Evolutionary conservation across 2,329 filamentous ascomycete genomes (phyloP).

Genomic region (Diaporthe caulivora): DNA sequence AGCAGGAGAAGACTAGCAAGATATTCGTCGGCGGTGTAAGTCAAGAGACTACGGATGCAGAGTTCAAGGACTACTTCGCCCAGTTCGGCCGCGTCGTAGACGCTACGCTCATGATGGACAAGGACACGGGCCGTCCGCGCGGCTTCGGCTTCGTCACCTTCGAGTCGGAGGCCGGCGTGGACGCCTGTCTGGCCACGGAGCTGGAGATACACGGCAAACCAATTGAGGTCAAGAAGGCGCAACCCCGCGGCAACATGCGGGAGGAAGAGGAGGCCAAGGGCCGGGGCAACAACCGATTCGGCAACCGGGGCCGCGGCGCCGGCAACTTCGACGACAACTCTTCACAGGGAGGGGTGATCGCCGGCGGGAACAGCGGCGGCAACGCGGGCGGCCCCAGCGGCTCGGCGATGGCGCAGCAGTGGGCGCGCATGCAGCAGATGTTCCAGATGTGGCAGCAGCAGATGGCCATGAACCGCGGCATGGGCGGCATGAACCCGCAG

Average conservation of each 20-base stretch:
- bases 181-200: slow-evolving; percentile 85
- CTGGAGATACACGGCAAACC: slow-evolving; percentile 95
- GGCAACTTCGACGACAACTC: slow-evolving; percentile 50
- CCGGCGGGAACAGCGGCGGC: slow-evolving; percentile 44
- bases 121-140: slow-evolving; percentile 95
- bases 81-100: slow-evolving; percentile 97
- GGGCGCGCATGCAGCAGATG: slow-evolving; percentile 98
- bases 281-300: slow-evolving; percentile 69
- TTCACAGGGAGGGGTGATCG: slow-evolving; percentile 37
- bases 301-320: slow-evolving; percentile 62
- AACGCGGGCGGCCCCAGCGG: slow-evolving; percentile 78
- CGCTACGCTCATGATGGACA: slow-evolving; percentile 99
- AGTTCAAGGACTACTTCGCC: slow-evolving; percentile 97
- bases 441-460: slow-evolving; percentile 93
- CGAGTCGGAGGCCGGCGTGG: slow-evolving; percentile 94
- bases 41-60: slow-evolving; percentile 95
- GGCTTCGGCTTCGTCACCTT: slow-evolving; percentile 99
- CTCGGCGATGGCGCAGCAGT: slow-evolving; percentile 98
- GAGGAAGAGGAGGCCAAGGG: slow-evolving; percentile 85
- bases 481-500: slow-evolving; percentile 57
- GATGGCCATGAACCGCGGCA: slow-evolving; percentile 84
- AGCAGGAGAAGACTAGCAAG: slow-evolving; percentile 98
- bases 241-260: slow-evolving; percentile 92
- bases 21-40: slow-evolving; percentile 98
- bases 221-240: slow-evolving; percentile 98